Conservation (phyloP, 306 rosid genomes). For the Argentina anserina region DNA sequence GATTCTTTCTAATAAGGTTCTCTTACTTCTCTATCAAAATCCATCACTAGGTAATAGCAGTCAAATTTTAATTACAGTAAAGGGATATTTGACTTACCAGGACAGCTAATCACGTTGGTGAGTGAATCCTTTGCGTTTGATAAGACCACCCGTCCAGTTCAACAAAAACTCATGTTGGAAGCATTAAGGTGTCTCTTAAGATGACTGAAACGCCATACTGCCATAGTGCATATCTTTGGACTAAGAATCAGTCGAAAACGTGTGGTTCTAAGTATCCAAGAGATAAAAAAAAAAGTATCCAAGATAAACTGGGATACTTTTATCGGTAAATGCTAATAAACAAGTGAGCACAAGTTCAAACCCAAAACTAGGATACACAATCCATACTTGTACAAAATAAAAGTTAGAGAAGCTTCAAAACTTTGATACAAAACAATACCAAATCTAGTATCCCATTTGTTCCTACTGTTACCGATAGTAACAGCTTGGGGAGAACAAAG, state of each 20-base stretch:
- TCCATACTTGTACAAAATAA: slow-evolving; percentile 7
- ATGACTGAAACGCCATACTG: too few relatives aligned
- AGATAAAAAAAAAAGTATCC: too few relatives aligned
- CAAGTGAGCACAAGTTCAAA: neutral
- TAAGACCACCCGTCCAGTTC: neutral
- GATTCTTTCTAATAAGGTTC: too few relatives aligned
- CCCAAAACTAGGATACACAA: slow-evolving; percentile 12
- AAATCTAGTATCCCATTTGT: slow-evolving; percentile 12
- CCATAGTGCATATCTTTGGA: neutral
- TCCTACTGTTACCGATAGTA: slow-evolving; percentile 48
- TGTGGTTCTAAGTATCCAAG: neutral
- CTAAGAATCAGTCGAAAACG: neutral
- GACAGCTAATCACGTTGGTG: neutral
- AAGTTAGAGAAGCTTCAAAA: slow-evolving; percentile 24
- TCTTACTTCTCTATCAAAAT: too few relatives aligned
- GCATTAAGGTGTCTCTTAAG: neutral
- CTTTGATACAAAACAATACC: slow-evolving; percentile 24
- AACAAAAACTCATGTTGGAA: neutral
- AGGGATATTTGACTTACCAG: too few relatives aligned
- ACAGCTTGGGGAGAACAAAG: slow-evolving; percentile 30
- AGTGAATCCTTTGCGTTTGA: neutral
- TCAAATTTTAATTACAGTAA: too few relatives aligned
- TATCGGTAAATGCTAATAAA: neutral
- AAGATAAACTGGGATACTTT: neutral
- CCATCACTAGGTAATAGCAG: too few relatives aligned